Conservation (phyloP, 2,329 filamentous ascomycete species). For the Drechslerella dactyloides region DNA sequence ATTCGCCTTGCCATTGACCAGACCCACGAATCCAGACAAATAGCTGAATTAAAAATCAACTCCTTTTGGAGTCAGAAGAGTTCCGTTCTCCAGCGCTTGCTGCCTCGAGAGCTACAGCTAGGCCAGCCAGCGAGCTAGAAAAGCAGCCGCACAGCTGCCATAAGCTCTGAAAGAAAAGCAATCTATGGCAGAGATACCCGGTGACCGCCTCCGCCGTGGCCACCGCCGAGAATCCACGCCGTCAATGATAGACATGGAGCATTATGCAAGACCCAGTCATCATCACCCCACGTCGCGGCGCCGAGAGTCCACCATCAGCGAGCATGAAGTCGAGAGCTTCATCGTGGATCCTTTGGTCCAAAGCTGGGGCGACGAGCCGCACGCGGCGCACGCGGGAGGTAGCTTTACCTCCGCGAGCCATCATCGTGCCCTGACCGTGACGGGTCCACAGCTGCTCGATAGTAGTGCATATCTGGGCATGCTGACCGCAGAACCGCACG, state of each 20-base stretch:
- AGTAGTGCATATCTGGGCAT: slow-evolving; percentile 51
- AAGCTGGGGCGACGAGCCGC: slow-evolving; percentile 43
- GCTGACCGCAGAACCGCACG: slow-evolving; percentile 51
- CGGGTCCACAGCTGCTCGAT: slow-evolving; percentile 49
- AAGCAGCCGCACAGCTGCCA: slow-evolving; percentile 14
- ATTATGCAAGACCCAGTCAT: slow-evolving; percentile 51
- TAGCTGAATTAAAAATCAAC: slow-evolving; percentile 31
- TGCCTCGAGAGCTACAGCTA: too few species aligned
- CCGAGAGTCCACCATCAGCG: slow-evolving; percentile 49
- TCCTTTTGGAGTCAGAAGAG: slow-evolving; percentile 35
- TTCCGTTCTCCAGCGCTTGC: background rate
- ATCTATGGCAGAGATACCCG: slow-evolving; percentile 47
- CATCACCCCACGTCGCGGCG: slow-evolving; percentile 45
- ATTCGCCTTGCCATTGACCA: slow-evolving; percentile 26
- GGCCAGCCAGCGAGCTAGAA: slow-evolving; percentile 20
- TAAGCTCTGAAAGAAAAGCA: slow-evolving; percentile 17
- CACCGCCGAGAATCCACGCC: slow-evolving; percentile 46
- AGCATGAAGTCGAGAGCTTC: slow-evolving; percentile 39
- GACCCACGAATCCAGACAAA: slow-evolving; percentile 34
- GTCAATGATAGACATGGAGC: slow-evolving; percentile 47
- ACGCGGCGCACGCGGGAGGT: slow-evolving; percentile 13
- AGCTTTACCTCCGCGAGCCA: slow-evolving; percentile 47
- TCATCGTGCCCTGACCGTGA: slow-evolving; percentile 39
- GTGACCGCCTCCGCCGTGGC: slow-evolving; percentile 49
- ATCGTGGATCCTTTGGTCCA: slow-evolving; percentile 46